Conservation (phyloP, 345 rosid genomes). For the Firmiana major region DNA sequence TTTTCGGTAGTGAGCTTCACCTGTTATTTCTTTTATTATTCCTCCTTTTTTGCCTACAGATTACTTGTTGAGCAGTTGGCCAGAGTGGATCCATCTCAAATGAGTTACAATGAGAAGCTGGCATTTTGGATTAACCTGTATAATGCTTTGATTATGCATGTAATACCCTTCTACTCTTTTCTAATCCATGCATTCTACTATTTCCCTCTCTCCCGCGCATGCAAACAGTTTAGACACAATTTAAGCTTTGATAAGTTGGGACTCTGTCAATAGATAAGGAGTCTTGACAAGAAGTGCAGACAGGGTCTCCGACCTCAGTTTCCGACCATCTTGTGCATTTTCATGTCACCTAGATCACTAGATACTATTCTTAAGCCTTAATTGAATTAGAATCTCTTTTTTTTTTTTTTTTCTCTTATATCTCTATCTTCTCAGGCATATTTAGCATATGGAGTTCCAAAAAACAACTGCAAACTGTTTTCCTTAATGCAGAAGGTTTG, state of each 20-base stretch:
- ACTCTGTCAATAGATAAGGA: neutral
- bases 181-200: neutral
- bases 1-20: conserved; percentile 1
- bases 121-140: conserved; percentile 75
- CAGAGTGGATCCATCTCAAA: conserved; percentile 41
- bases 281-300: neutral
- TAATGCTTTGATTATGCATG: conserved; percentile 74
- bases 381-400: neutral
- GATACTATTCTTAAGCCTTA: neutral
- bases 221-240: neutral
- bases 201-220: neutral
- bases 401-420: neutral
- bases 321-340: neutral
- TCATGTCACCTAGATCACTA: neutral
- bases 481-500: conserved; percentile 65
- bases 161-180: conserved; percentile 23
- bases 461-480: conserved; percentile 47
- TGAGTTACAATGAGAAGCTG: conserved; percentile 49
- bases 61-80: conserved; percentile 62
- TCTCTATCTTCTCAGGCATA: conserved; percentile 45
- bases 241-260: neutral
- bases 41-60: conserved; percentile 26
- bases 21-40: neutral
- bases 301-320: conserved; percentile 10
- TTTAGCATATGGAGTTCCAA: conserved; percentile 64